phyloP scores from a whole-genome alignment of 2,329 filamentous ascomycete genomes.

The Massarina eburnea region DNA sequence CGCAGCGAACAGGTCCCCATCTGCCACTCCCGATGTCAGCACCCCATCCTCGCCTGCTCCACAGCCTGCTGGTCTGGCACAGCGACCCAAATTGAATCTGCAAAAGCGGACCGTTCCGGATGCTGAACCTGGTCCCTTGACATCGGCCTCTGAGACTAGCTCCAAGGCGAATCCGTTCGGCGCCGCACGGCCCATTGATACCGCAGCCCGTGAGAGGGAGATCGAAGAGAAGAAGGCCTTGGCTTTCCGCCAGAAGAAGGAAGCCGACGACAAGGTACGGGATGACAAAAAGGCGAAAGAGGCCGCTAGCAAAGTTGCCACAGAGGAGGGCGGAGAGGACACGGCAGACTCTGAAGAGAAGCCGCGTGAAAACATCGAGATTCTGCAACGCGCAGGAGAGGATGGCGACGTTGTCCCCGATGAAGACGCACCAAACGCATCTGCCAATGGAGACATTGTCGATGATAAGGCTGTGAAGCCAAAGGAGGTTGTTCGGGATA shows the following conservation, averaged over 20 bases:
- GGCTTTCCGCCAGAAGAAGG: conserved; percentile 77
- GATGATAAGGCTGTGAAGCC: conserved; percentile 58
- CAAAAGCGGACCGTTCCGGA: conserved; percentile 90
- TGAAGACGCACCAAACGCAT: conserved; percentile 47
- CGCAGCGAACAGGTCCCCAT: conserved; percentile 61
- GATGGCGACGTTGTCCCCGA: conserved; percentile 34
- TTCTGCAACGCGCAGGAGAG: conserved; percentile 52
- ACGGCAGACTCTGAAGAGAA: conserved; percentile 46
- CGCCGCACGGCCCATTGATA: conserved; percentile 91
- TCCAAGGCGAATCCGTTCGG: conserved; percentile 92
- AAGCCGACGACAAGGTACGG: conserved; percentile 82
- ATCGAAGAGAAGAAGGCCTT: conserved; percentile 85
- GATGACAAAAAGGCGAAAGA: conserved; percentile 63
- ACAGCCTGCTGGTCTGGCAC: conserved; percentile 58
- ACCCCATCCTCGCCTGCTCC: conserved; percentile 75
- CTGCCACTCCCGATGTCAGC: conserved; percentile 70
- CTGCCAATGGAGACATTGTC: conserved; percentile 54
- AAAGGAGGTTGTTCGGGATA: conserved; percentile 55
- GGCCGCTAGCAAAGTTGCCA: conserved; percentile 59
- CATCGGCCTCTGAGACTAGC: conserved; percentile 52
- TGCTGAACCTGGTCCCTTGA: conserved; percentile 52
- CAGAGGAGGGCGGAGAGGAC: conserved; percentile 3
- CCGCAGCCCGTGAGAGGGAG: conserved; percentile 81
- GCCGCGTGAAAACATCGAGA: conserved; percentile 56
- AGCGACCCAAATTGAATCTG: conserved; percentile 82